These are phyloP conservation scores for Russula vinacea DNA, from an alignment of 768 basidiomycete genomes.

Conservation along the genomic window DNA sequence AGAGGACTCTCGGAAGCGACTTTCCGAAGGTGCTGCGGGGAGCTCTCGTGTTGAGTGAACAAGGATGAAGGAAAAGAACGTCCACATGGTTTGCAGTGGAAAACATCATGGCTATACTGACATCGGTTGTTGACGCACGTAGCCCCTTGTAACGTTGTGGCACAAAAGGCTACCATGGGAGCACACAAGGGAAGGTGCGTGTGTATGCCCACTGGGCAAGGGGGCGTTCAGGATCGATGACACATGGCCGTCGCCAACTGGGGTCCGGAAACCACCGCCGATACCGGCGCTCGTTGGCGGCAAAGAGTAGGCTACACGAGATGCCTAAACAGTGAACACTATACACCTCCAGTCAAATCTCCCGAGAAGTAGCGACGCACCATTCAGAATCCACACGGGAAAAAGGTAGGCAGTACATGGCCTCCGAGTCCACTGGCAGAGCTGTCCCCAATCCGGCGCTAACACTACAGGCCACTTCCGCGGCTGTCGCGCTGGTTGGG, in stretches of 20 bases:
- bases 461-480: neutral
- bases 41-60: constrained; percentile 3
- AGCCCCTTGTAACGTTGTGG: constrained; percentile 16
- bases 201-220: neutral
- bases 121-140: constrained; percentile 29
- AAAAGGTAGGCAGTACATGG: neutral
- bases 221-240: neutral
- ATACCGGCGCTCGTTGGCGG: neutral
- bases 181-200: neutral
- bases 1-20: neutral
- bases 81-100: constrained; percentile 32
- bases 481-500: too few species aligned
- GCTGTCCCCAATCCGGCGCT: neutral
- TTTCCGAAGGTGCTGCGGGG: constrained; percentile 14
- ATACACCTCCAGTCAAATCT: neutral
- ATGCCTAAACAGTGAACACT: too few species aligned
- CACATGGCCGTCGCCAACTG: neutral
- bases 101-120: constrained; percentile 28
- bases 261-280: neutral
- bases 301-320: neutral
- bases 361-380: neutral
- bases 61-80: constrained; percentile 9
- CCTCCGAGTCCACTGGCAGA: neutral
- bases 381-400: neutral
- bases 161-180: constrained; percentile 14